Evolutionary conservation across 495 filamentous ascomycete species (phyloP), one percentile per base, ranked within the genome.

Genomic region (Hapsidospora chrysogenum): DNA sequence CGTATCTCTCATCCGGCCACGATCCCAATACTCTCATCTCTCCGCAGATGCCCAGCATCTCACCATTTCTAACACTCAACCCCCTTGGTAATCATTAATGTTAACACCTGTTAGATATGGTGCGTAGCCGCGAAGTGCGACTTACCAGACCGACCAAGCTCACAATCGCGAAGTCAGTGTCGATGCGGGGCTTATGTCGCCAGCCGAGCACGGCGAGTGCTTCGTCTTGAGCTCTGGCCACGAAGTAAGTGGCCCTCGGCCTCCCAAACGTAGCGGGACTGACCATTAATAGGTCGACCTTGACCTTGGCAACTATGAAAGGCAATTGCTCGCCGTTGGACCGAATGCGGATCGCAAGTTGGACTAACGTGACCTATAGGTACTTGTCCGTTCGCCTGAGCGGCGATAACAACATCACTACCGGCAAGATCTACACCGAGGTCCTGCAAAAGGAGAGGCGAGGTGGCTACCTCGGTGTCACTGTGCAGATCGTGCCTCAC

Each of bases 241-340:
- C 27, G 54, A 53, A 34, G 40, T 42, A 2, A 11, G 14, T 35
- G 1, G 15, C 1, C n/a, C 13, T 4, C 11, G 14, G 5, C 11
- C 13, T 29, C 16, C 16, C 4, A 29, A 11, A 29, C 16, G 16
- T 4, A 15, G 9, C 16, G 27, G 27, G 14, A 33, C 18, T 33
- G 31, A 37, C 7, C 2, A 26, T 18, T 22, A 11, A 19, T 30
- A 92, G 58, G 72, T 75, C 33, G 89, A 97, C 56, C 70, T 97
- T 9, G 89, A 97, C 54, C 70, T 97, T 14, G 89, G 89, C 28
- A 95, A 96, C 61, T 97, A 97, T 54, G 87, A 96, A 57, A 67
- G 85, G 15, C 83, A 81, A n/a, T 45, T 68, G 3, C 13, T 41
- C 26, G 32, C 17, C 17, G 13, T 40, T 9, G 1, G 3, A 3